A percentile compares a stretch with the other conserved stretches of the same genome.
Conservation (phyloP, 2,329 filamentous ascomycete genomes). For the Arachnomyces sp. region DNA sequence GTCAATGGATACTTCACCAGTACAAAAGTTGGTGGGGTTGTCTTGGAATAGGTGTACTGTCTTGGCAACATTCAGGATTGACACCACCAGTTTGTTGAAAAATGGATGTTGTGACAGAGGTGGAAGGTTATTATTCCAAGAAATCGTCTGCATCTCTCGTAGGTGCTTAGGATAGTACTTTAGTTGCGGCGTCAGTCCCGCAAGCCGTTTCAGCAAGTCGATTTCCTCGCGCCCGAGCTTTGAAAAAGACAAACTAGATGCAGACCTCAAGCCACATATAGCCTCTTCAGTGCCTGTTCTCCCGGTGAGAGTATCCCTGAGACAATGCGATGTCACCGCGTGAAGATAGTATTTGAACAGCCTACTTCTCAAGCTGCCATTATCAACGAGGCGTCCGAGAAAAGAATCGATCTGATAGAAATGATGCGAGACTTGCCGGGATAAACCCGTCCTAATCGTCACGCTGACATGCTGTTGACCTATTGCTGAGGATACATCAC, state of each 20-base stretch:
- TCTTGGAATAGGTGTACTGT: constrained; percentile 6
- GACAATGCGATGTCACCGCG: constrained; percentile 27
- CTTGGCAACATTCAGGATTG: constrained; percentile 8
- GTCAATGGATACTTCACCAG: not conserved
- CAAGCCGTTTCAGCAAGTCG: constrained; percentile 30
- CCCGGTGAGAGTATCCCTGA: constrained; percentile 28
- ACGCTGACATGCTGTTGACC: constrained; percentile 28
- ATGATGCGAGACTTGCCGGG: constrained; percentile 24
- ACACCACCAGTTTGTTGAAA: constrained; percentile 8
- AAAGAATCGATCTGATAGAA: constrained; percentile 42
- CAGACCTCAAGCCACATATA: constrained; percentile 30
- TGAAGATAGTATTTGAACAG: constrained; percentile 39
- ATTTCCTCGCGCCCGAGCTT: constrained; percentile 30
- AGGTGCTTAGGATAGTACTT: constrained; percentile 32
- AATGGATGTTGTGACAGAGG: constrained; percentile 8
- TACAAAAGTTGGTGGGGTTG: too few relatives aligned
- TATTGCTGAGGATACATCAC: constrained; percentile 14
- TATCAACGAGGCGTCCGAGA: constrained; percentile 45
- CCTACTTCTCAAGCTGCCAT: constrained; percentile 44
- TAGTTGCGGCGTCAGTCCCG: constrained; percentile 35
- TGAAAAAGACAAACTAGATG: constrained; percentile 42
- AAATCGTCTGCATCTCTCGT: constrained; percentile 10
- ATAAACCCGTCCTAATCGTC: constrained; percentile 21
- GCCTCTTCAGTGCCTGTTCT: constrained; percentile 24
- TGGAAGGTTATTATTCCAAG: constrained; percentile 7